phyloP scores from a whole-genome alignment of 108 stramenopile species.

The Cyclotella choctawhatcheeana region DNA sequence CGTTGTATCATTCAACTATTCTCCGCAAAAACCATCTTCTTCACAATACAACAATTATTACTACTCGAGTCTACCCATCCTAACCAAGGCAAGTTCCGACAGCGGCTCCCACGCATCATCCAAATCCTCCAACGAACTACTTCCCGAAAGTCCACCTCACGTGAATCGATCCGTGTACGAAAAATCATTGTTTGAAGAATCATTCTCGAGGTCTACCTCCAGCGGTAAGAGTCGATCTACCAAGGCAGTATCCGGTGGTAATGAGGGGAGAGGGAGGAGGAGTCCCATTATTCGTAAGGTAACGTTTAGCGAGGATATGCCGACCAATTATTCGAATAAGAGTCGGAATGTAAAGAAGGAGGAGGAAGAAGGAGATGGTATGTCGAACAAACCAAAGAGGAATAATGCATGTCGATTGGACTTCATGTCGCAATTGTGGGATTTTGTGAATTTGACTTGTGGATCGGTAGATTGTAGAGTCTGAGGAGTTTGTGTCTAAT shows the following conservation, averaged over 20 bases:
- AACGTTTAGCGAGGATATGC: neutral
- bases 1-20: too few species aligned
- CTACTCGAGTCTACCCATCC: slow-evolving; percentile 6
- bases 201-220: slow-evolving; percentile 5
- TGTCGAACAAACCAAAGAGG: too few species aligned
- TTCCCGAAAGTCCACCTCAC: slow-evolving; percentile 27
- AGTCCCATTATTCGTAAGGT: neutral
- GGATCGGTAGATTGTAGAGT: slow-evolving; percentile 7
- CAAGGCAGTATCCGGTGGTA: neutral
- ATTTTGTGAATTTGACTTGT: slow-evolving; percentile 15
- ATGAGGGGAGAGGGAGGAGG: too few species aligned
- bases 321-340: neutral
- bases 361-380: too few species aligned
- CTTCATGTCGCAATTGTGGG: slow-evolving; percentile 9
- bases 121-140: slow-evolving; percentile 6
- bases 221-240: neutral
- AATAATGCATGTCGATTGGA: too few species aligned
- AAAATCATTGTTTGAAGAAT: slow-evolving; percentile 18
- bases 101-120: slow-evolving; percentile 9
- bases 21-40: too few species aligned
- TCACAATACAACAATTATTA: neutral
- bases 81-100: slow-evolving; percentile 18
- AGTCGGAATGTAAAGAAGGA: neutral
- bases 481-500: neutral
- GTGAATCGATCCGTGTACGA: slow-evolving; percentile 16